A percentile compares a stretch with the other conserved stretches of the same genome.
Evolutionary conservation across 2,329 filamentous ascomycete genomes (phyloP).

Genomic region (Metarhizium rileyi): DNA sequence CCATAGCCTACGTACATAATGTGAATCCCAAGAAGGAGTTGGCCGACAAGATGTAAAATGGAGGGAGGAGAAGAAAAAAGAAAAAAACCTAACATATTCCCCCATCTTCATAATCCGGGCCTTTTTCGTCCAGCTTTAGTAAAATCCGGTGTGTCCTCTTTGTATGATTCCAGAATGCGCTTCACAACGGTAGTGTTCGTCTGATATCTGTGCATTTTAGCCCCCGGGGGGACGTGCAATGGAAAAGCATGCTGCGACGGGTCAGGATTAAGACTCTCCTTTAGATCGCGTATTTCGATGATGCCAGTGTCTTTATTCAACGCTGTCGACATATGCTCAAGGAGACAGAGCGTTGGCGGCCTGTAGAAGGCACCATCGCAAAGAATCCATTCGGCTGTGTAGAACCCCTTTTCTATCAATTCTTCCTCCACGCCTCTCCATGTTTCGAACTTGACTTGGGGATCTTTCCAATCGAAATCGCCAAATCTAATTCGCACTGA

Average conservation of each 20-base stretch:
- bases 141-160: not conserved
- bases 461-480: constrained; percentile 70
- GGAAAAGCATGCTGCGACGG: not conserved
- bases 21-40: not conserved
- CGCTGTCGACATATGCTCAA: not conserved
- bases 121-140: not conserved
- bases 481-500: constrained; percentile 52
- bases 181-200: constrained; percentile 10
- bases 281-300: constrained; percentile 11
- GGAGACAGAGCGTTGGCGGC: constrained; percentile 25
- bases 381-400: constrained; percentile 36
- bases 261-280: not conserved
- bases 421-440: constrained; percentile 57
- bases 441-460: constrained; percentile 53
- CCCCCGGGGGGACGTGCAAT: not conserved
- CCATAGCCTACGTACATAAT: not conserved
- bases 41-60: not conserved
- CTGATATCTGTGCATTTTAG: constrained; percentile 14
- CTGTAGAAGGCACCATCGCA: constrained; percentile 23
- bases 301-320: constrained; percentile 10
- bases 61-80: not conserved
- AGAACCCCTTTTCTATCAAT: constrained; percentile 61
- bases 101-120: not conserved
- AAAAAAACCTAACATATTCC: not conserved
- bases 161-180: constrained; percentile 6